Percentiles rank a stretch among this genome's conserved stretches.
Conservation (phyloP, 176 grass and related monocot genomes). For the Paspalum vaginatum region DNA sequence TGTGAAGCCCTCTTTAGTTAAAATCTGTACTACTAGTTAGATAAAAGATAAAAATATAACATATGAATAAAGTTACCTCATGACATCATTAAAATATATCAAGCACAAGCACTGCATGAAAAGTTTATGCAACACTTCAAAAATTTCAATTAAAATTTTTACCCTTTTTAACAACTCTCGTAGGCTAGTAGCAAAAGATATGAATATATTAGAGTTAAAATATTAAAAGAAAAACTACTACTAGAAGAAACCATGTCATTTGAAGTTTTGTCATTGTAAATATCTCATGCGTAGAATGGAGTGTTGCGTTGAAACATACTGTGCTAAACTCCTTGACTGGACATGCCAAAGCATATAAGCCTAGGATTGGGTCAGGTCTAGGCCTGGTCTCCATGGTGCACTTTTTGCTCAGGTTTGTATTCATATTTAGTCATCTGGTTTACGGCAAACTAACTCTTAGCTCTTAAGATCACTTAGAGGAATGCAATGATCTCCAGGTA, state of each 20-base stretch:
- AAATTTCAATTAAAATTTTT: not conserved
- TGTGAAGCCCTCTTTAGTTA: not conserved
- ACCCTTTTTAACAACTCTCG: not conserved
- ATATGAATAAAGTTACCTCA: not conserved
- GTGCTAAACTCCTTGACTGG: not conserved
- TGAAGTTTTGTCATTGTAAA: not conserved
- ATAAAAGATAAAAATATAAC: not conserved
- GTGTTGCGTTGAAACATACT: not conserved
- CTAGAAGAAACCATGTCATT: not conserved
- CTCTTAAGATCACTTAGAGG: not conserved
- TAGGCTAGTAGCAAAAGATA: not conserved
- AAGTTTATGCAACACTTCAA: not conserved
- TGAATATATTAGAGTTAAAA: not conserved
- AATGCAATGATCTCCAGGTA: not conserved
- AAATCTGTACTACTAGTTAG: not conserved
- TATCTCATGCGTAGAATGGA: not conserved
- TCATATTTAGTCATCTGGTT: not conserved
- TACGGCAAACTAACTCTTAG: not conserved
- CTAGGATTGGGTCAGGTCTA: not conserved
- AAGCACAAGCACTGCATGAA: not conserved
- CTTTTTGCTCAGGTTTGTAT: not conserved
- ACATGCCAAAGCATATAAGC: not conserved
- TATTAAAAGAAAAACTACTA: not conserved
- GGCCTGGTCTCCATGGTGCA: not conserved
- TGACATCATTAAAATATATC: not conserved